phyloP scores from a whole-genome alignment of 2,329 filamentous ascomycete genomes.

The Ascochyta clinopodiicola region DNA sequence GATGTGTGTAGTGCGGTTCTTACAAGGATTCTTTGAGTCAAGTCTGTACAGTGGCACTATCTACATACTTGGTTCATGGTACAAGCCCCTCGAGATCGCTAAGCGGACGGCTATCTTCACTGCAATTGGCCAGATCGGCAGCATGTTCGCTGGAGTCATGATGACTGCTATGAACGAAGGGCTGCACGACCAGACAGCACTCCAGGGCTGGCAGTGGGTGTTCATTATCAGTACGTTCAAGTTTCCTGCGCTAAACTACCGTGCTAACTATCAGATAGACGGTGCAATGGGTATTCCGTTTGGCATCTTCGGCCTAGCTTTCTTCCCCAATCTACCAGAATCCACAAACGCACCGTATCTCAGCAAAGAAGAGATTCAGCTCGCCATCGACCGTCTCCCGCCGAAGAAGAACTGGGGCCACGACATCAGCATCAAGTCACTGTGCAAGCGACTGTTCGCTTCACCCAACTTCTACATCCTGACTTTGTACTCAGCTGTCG shows the following conservation, averaged over 20 bases:
- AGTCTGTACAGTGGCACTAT: slow-evolving; percentile 40
- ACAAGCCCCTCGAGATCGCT: slow-evolving; percentile 37
- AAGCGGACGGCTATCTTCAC: slow-evolving; percentile 42
- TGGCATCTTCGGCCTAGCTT: slow-evolving; percentile 36
- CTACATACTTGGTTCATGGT: slow-evolving; percentile 40
- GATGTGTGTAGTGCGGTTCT: slow-evolving; percentile 34
- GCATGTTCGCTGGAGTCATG: slow-evolving; percentile 43
- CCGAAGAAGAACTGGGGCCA: slow-evolving; percentile 34
- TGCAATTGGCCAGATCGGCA: slow-evolving; percentile 38
- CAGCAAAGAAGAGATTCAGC: slow-evolving; percentile 33
- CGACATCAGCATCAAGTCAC: slow-evolving; percentile 32
- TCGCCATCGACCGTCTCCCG: slow-evolving; percentile 35
- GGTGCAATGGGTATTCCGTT: slow-evolving; percentile 40
- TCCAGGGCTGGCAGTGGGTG: slow-evolving; percentile 40
- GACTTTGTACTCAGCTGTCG: slow-evolving; percentile 48
- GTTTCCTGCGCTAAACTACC: rapidly evolving
- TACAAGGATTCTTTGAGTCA: slow-evolving; percentile 38
- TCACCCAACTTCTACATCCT: slow-evolving; percentile 48
- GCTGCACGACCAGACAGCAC: slow-evolving; percentile 27
- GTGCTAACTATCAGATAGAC: slow-evolving; percentile 24
- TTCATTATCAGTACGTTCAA: slow-evolving; percentile 33
- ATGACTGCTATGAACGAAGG: slow-evolving; percentile 42
- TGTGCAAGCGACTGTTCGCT: slow-evolving; percentile 29
- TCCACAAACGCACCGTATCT: slow-evolving; percentile 31
- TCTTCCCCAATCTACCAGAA: slow-evolving; percentile 39